Evolutionary conservation across 768 basidiomycete species (phyloP).

Genomic region (Calocera viscosa): DNA sequence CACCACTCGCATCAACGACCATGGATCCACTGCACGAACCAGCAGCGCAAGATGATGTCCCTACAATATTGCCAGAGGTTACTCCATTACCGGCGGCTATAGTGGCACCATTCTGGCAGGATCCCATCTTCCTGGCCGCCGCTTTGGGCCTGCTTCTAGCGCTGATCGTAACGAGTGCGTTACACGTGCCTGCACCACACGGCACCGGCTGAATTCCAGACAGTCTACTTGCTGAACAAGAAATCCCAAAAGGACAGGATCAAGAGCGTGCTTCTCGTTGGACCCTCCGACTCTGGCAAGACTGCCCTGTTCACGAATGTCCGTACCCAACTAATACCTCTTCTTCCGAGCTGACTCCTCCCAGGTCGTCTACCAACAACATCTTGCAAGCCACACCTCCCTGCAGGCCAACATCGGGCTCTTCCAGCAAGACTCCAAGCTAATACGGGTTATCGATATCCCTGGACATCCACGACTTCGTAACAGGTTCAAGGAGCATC

Average conservation of each 20-base stretch:
- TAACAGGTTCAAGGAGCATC: slow-evolving; percentile 55
- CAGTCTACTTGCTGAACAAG: neutral
- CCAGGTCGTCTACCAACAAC: slow-evolving; percentile 54
- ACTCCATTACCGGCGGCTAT: neutral
- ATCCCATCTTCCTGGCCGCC: neutral
- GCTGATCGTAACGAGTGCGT: neutral
- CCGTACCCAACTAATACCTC: slow-evolving; percentile 22
- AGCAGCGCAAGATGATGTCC: neutral
- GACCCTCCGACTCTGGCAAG: slow-evolving; percentile 66
- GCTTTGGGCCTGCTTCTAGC: neutral
- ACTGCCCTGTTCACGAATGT: slow-evolving; percentile 65
- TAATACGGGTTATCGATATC: slow-evolving; percentile 43
- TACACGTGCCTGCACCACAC: neutral
- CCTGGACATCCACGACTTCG: slow-evolving; percentile 78
- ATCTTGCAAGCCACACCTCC: slow-evolving; percentile 60
- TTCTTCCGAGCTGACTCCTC: neutral
- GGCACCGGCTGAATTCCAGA: neutral
- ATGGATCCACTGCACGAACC: neutral
- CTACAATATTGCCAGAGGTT: neutral
- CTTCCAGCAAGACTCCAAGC: slow-evolving; percentile 27
- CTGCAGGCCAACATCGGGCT: slow-evolving; percentile 56
- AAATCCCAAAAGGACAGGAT: slow-evolving; percentile 27
- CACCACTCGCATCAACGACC: neutral
- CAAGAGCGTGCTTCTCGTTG: slow-evolving; percentile 58
- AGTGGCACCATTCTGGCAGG: neutral